Base-by-base conservation (phyloP, 176 grass and related monocot species). In the Saccharum spontaneum region DNA sequence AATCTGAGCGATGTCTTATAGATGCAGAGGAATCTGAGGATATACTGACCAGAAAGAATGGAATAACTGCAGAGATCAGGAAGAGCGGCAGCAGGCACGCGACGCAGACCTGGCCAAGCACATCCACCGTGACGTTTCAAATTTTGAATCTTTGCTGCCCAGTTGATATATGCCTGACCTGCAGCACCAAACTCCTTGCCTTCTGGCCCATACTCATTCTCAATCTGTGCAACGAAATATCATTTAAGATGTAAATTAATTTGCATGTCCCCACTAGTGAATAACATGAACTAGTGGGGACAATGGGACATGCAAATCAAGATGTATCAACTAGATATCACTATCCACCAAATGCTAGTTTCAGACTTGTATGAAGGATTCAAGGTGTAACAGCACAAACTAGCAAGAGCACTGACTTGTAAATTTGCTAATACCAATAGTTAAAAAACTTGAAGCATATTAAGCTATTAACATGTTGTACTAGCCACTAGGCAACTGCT, bases 61-160 rank as follows among this genome's bases (percentile, higher is more conserved):
- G n/a, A n/a, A n/a, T n/a, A n/a, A n/a, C n/a, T n/a, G n/a, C n/a
- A n/a, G n/a, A n/a, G 77, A 95, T 98, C 34, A 98, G 44, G 86
- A 98, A 98, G 55, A 98, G 89, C 48, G 96, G 96, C 77, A 98
- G 78, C 83, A 98, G 62, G 81, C 96, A 98, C 78, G 80, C 86
- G 46, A 95, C 67, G 86, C 96, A 95, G 17, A 98, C 96, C 95
- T 97, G 26, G 41, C 4, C 17, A 59, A 60, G 14, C 34, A 82
- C 8, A 44, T 16, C 39, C 18, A 54, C 10, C 26, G 33, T 5
- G 13, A 33, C 62, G 28, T 31, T 31, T n/a, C n/a, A n/a, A n/a
- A n/a, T n/a, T n/a, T n/a, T n/a, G n/a, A n/a, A 99, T 99, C 85
- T 92, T 89, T 54, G 97, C 94, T 24, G 97, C 97, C 97, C 97